Evolutionary conservation across 805 yeast genomes (phyloP).

Genomic region (Candida tibetensis): DNA sequence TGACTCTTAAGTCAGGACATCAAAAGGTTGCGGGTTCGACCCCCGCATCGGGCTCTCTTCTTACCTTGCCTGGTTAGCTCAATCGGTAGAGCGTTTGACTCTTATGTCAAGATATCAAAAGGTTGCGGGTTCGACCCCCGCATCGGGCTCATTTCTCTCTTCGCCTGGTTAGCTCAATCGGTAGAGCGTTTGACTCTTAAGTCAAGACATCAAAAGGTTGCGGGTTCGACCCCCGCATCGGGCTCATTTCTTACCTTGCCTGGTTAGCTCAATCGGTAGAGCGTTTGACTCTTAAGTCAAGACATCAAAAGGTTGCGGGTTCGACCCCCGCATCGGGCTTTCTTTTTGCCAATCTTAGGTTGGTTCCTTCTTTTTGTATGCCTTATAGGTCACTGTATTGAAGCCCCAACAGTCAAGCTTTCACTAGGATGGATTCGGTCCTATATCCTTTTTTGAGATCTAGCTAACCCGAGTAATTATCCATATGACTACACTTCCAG

Average conservation of each 20-base stretch:
- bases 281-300: constrained; percentile 8
- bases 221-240: constrained; percentile 9
- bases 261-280: constrained; percentile 11
- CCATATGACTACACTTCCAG: background rate
- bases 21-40: no score
- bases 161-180: constrained; percentile 9
- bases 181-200: constrained; percentile 9
- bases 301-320: constrained; percentile 16
- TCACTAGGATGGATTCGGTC: background rate
- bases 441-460: background rate
- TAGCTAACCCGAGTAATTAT: background rate
- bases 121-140: no score
- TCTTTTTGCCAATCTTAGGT: background rate
- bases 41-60: no score
- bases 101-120: no score
- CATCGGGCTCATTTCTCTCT: no score
- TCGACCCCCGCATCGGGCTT: constrained; percentile 17
- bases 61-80: no score
- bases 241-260: constrained; percentile 4
- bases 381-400: no score
- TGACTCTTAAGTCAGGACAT: no score
- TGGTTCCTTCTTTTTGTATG: background rate
- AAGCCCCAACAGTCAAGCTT: no score
- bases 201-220: constrained; percentile 6
- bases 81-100: no score